phyloP scores from a whole-genome alignment of 2,329 filamentous ascomycete species.

The Beauveria scarabaeidicola region DNA sequence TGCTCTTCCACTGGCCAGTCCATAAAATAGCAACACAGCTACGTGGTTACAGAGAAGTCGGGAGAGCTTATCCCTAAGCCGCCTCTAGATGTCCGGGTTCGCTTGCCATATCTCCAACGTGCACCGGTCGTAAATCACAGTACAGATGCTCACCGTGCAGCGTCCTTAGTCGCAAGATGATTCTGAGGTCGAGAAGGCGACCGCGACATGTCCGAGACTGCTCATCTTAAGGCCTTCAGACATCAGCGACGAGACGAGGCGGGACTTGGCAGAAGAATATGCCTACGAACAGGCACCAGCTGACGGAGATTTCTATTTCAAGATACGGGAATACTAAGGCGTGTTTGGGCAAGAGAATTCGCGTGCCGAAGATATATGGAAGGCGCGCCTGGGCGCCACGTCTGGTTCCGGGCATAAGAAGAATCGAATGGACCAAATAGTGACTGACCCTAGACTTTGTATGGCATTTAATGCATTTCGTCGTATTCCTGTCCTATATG shows the following conservation, averaged over 20 bases:
- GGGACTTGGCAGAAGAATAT: not conserved
- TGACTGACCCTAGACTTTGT: not conserved
- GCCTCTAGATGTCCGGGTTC: too few species aligned
- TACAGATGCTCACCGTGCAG: too few species aligned
- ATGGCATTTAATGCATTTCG: not conserved
- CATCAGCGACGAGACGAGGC: not conserved
- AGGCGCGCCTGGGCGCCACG: not conserved
- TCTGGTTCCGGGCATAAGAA: not conserved
- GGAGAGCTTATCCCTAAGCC: too few species aligned
- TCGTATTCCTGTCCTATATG: not conserved
- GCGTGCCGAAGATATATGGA: not conserved
- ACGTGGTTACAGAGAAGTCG: too few species aligned
- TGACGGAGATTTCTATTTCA: not conserved
- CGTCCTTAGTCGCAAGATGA: too few species aligned
- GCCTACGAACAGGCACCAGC: not conserved
- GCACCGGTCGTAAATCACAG: too few species aligned
- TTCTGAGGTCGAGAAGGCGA: too few species aligned
- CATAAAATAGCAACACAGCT: too few species aligned
- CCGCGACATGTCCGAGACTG: too few species aligned
- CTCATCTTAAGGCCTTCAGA: too few species aligned
- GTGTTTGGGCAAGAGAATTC: not conserved
- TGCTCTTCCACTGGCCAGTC: too few species aligned
- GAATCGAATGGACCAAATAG: not conserved
- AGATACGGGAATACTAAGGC: not conserved
- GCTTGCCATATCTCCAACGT: too few species aligned